phyloP scores from a whole-genome alignment of 805 yeast genomes.

The Diddensiella transvaalensis region DNA sequence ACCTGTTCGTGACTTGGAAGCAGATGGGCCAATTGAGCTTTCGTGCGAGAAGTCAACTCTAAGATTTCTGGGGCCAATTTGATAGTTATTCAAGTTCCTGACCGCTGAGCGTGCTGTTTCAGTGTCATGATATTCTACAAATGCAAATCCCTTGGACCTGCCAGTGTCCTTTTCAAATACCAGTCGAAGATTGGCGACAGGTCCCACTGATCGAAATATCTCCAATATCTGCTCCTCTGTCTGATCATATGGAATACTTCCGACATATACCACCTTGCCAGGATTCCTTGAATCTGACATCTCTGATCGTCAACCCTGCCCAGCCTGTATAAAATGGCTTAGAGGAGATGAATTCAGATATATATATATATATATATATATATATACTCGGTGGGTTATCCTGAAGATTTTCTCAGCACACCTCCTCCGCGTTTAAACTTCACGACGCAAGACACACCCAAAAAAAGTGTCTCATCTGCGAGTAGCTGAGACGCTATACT shows the following conservation, averaged over 20 bases:
- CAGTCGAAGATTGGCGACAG: slow-evolving; percentile 69
- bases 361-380: no score
- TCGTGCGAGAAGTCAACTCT: slow-evolving; percentile 74
- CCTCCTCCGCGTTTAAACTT: no score
- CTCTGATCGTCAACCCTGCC: no score
- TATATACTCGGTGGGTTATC: no score
- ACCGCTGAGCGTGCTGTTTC: slow-evolving; percentile 92
- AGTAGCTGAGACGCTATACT: no score
- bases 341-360: not conserved
- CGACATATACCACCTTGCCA: slow-evolving; percentile 59
- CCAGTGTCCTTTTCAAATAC: slow-evolving; percentile 77
- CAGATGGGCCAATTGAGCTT: slow-evolving; percentile 20
- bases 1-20: slow-evolving; percentile 3
- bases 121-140: slow-evolving; percentile 73
- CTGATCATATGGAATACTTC: slow-evolving; percentile 88
- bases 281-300: slow-evolving; percentile 4
- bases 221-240: slow-evolving; percentile 91
- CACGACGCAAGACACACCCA: no score
- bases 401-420: no score
- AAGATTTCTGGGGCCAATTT: slow-evolving; percentile 65
- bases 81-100: slow-evolving; percentile 75
- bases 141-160: slow-evolving; percentile 85
- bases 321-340: not conserved
- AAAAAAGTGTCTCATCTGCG: no score
- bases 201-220: slow-evolving; percentile 83